Base-by-base conservation (phyloP, 768 basidiomycete species). In the Hygrocybe coccinea region DNA sequence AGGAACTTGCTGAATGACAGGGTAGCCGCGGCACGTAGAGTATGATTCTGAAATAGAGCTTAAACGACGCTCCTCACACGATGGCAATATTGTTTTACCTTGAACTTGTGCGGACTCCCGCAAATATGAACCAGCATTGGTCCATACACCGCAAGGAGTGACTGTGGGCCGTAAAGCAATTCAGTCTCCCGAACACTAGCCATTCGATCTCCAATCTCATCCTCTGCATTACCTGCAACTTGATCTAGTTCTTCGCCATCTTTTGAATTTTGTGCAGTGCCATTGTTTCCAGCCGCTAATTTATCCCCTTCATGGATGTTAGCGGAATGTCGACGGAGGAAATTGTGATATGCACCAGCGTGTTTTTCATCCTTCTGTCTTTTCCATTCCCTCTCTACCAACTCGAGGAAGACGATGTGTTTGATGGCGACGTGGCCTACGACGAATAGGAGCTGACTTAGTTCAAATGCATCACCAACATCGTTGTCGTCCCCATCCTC, bases 361-460 rank as follows among this genome's bases (percentile, higher is more conserved):
- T 86, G 84, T 59, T 83, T 86, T 65, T 90, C 91, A 57, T 97
- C 94, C 73, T 97, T 97, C 69, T 95, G 87, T 9, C 95, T 76
- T 73, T 99, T 99, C 84, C 91, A 89, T 66, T 99, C 95, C 35
- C 95, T 76, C 69, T 99, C 97, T 19, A 97, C 87, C 48, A 97
- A 77, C 68, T 99, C 97, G 17, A 99, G 81, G 65, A 91, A 97
- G 14, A 95, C 94, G 55, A 97, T 91, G 48, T 99, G 95, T 69
- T 97, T 98, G 72, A 98, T 91, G 10, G 95, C 93, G 25, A 95
- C 89, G 68, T 98, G 97, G 0, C 97, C 97, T 17, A 97, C 93
- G 37, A 92, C 82, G 66, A 98, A 98, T 24, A 98, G 74, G n/a
- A 99, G 78, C 67, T 98, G 95, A 60, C 88, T 89, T 25, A 99